Evolutionary conservation across 352 stramenopile species (phyloP).

Genomic region (Globisporangium cystogenes): DNA sequence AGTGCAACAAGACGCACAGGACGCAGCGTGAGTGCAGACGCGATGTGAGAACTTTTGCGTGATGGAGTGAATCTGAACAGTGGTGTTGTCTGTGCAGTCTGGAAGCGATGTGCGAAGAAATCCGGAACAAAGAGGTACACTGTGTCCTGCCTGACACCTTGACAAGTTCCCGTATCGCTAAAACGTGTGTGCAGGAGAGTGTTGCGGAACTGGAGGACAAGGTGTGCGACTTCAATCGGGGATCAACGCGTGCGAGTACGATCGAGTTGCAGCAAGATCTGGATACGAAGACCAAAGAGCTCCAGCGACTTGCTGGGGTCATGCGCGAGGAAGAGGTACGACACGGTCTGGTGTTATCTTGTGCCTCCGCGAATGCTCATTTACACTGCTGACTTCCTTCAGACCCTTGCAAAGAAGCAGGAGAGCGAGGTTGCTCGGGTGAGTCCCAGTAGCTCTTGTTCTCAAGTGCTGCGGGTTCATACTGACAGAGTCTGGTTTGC

Average conservation of each 20-base stretch:
- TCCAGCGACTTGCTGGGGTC: neutral
- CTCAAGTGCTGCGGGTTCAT: neutral
- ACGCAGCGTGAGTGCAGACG: conserved; percentile 17
- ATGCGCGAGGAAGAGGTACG: conserved; percentile 14
- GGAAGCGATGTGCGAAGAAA: conserved; percentile 19
- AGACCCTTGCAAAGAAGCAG: conserved; percentile 2
- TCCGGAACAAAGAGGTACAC: conserved; percentile 22
- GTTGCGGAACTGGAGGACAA: conserved; percentile 26
- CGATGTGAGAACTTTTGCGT: neutral
- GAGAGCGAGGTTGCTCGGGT: conserved; percentile 8
- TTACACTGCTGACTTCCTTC: neutral
- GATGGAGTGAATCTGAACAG: neutral
- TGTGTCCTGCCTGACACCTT: neutral
- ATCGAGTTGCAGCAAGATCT: conserved; percentile 9
- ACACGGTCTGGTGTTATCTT: neutral
- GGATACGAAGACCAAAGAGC: conserved; percentile 3
- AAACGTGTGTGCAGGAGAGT: conserved; percentile 13
- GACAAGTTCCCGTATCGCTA: too few relatives aligned
- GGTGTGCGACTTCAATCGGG: conserved; percentile 11
- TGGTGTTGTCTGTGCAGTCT: conserved; percentile 13
- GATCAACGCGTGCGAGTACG: conserved; percentile 3
- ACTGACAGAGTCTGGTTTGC: neutral
- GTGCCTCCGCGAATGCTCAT: neutral
- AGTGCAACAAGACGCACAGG: conserved; percentile 22
- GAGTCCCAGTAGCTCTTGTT: neutral